These are phyloP conservation scores for Nannochloris sp. DNA, from an alignment of 139 green algal species.

Conservation along the genomic window DNA sequence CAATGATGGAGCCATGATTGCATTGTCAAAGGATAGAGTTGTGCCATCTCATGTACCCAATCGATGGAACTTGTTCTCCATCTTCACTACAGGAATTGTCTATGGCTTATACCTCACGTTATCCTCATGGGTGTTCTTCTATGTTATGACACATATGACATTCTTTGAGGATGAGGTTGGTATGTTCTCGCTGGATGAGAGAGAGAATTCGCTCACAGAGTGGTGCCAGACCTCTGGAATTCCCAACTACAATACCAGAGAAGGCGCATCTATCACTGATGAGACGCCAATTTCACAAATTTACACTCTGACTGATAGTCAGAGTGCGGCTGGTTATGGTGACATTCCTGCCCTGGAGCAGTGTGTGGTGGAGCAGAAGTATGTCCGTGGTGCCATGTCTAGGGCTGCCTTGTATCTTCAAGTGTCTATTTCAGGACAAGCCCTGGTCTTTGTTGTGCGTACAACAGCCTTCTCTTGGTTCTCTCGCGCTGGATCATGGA, in stretches of 20 bases:
- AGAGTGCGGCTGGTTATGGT: no score
- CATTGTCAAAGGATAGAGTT: conserved; percentile 71
- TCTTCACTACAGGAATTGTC: conserved; percentile 67
- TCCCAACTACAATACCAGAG: no score
- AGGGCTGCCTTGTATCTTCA: conserved; percentile 61
- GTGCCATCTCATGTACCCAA: conserved; percentile 48
- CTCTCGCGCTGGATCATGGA: conserved; percentile 41
- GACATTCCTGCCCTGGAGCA: conserved; percentile 35
- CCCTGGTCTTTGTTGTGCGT: conserved; percentile 73
- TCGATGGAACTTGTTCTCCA: conserved; percentile 63
- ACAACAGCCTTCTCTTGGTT: conserved; percentile 46
- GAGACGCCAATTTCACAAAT: conserved; percentile 1
- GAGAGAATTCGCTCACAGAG: conserved; percentile 8
- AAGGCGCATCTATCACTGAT: not conserved
- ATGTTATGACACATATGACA: conserved; percentile 40
- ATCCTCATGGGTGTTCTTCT: conserved; percentile 58
- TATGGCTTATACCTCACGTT: conserved; percentile 75
- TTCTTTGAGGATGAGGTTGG: conserved; percentile 51
- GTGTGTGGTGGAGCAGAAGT: conserved; percentile 65
- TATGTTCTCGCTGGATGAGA: conserved; percentile 51
- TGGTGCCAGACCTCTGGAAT: conserved; percentile 33
- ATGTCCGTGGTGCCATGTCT: conserved; percentile 59
- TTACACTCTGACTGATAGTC: conserved; percentile 23
- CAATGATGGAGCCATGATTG: conserved; percentile 85
- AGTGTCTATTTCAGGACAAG: conserved; percentile 64